Base-by-base conservation (phyloP, 192 early-diverging fungal genomes). In the Coemansia reversa region DNA sequence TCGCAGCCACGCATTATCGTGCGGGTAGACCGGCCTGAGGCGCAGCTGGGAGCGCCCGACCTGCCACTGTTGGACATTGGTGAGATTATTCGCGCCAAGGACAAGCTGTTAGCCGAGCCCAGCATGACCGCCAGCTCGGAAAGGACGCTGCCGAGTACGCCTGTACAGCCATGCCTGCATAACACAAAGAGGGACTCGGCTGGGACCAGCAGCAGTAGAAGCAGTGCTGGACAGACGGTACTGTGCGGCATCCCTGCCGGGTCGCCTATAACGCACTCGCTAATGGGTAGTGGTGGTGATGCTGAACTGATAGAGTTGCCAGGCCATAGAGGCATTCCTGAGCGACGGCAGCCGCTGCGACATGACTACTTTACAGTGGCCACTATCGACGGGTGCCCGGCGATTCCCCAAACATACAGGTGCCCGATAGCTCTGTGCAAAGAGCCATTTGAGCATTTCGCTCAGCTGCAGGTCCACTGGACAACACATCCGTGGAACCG, bases 311-410 rank as follows among this genome's bases (percentile, higher is more conserved):
- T 14, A 45, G 39, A 45, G 39, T 16, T 14, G 39, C 23, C 23
- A 27, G 55, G 32, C 14, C 39, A 45, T 45, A 14, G 39, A 16
- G 39, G 14, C 39, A 14, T 16, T 5, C 39, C 39, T 16, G 39
- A 45, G 39, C 39, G 39, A 45, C 23, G 22, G 47, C 67, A 68
- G 20, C 66, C 62, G 27, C 74, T 66, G 74, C 60, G 65, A 22
- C 71, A 67, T 51, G 73, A 75, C 67, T 75, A 75, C 47, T 75
- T 75, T 32, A 67, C 58, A 16, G 73, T 69, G 19, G 73, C 73
- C 28, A 69, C 73, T 0, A 75, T 75, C 63, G 66, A 75, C 49
- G 73, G 73, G 48, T 14, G 62, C 28, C 59, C 73, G 7, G 32
- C 58, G 2, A 69, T 75, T 7, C 67, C 52, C 2, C n/a, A 20